Percentiles rank a stretch among this genome's conserved stretches.
Evolutionary conservation across 2,329 filamentous ascomycete genomes (phyloP).

Genomic region (Phialophora tarda): DNA sequence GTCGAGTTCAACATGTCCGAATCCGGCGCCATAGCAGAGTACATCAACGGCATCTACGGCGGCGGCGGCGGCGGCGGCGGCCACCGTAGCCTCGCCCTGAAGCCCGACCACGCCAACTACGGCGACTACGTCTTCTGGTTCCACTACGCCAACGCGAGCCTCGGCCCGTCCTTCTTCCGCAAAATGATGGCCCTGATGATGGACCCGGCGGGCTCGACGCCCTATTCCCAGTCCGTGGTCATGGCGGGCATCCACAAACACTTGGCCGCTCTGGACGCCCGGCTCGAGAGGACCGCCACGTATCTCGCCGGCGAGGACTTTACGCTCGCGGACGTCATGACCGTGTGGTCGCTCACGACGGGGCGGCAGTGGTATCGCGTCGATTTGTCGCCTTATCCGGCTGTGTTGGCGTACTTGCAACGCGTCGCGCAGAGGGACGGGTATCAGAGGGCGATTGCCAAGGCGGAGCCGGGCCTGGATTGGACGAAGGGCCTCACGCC

Average conservation of each 20-base stretch:
- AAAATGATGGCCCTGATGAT: conserved; percentile 48
- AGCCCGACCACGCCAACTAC: conserved; percentile 57
- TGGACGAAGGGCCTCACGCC: conserved; percentile 19
- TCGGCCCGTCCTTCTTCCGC: conserved; percentile 50
- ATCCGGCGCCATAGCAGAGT: conserved; percentile 65
- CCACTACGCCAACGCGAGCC: conserved; percentile 60
- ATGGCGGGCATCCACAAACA: conserved; percentile 46
- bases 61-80: conserved; percentile 58
- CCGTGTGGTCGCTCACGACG: conserved; percentile 65
- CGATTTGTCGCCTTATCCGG: conserved; percentile 50
- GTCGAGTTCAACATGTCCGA: conserved; percentile 59
- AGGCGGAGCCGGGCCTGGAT: conserved; percentile 57
- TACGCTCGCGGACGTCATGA: conserved; percentile 70
- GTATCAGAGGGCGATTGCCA: conserved; percentile 57
- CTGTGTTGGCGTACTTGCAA: conserved; percentile 55
- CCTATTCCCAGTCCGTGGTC: conserved; percentile 41
- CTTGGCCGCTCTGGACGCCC: conserved; percentile 56
- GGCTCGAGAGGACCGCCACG: conserved; percentile 51
- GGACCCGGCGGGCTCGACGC: conserved; percentile 42
- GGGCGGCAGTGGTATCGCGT: conserved; percentile 60
- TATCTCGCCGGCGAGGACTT: conserved; percentile 68
- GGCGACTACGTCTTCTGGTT: conserved; percentile 70
- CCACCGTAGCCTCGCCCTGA: conserved; percentile 56
- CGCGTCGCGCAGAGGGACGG: conserved; percentile 53
- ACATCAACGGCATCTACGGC: conserved; percentile 63